phyloP scores from a whole-genome alignment of 2,329 filamentous ascomycete species.

The Madurella fahalii region DNA sequence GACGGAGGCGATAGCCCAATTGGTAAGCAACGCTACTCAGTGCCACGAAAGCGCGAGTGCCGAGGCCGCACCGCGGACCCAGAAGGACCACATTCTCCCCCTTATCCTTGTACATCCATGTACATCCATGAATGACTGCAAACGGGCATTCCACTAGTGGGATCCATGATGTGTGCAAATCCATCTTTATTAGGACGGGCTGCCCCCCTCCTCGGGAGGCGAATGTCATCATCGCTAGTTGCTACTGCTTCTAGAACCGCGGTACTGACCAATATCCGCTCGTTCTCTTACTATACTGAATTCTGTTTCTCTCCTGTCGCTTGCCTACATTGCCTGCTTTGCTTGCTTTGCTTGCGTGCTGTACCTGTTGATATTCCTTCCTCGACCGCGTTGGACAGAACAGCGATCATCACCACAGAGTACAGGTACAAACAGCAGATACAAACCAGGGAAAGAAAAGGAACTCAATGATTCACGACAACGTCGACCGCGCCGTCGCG shows the following conservation, averaged over 20 bases:
- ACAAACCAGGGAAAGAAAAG: neutral
- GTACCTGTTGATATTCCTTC: slow-evolving; percentile 3
- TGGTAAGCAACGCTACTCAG: neutral
- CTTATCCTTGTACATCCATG: neutral
- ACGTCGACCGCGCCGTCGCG: slow-evolving; percentile 51
- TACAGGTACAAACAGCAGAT: neutral
- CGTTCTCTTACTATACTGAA: neutral
- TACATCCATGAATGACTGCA: slow-evolving; percentile 1
- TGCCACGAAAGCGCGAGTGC: slow-evolving; percentile 13
- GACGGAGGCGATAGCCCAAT: neutral
- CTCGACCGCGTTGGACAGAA: neutral
- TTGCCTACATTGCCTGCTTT: neutral
- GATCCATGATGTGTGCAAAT: neutral
- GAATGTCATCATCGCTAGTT: slow-evolving; percentile 7
- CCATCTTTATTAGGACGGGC: slow-evolving; percentile 3
- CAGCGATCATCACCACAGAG: neutral
- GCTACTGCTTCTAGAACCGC: too few relatives aligned
- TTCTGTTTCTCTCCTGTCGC: neutral
- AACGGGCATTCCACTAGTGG: neutral
- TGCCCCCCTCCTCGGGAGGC: neutral
- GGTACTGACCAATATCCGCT: neutral
- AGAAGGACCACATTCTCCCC: neutral
- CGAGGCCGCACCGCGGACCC: slow-evolving; percentile 6
- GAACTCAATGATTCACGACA: slow-evolving; percentile 42
- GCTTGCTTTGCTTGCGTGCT: neutral